Base-by-base conservation (phyloP, 148 eudicot genomes). In the Rhododendron mucronatum region DNA sequence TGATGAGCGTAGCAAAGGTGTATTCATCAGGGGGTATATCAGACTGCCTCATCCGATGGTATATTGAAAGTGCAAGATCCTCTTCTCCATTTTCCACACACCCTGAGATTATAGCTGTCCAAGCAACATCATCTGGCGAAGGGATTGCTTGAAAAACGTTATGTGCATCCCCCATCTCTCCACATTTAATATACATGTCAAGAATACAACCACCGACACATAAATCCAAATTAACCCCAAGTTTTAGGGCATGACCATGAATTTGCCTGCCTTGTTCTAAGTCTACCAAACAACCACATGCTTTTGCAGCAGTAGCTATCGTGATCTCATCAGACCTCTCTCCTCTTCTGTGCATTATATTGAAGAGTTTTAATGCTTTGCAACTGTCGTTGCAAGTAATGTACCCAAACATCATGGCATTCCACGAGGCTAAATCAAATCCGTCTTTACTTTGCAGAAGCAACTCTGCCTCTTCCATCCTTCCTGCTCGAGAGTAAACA, bases 321-420 rank as follows among this genome's bases (percentile, higher is more conserved):
- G 89, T 85, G 76, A 88, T 85, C 86, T 88, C 89, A 85, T 88
- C 89, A 18, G 74, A 67, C 59, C 55, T 83, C 33, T 76, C 51
- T 82, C 89, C 85, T 33, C 65, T 85, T 73, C n/a, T 85, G 50
- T 75, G 83, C 82, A 88, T 88, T 63, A 33, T 14, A 47, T 45
- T 8, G 50, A 88, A 88, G 81, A 88, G 85, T 41, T 85, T 67
- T 23, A 85, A 74, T 82, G 89, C 87, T 67, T 80, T 74, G 47
- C 45, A 16, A 59, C 84, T 85, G 77, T 59, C 35, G 57, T 82
- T 51, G 76, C 87, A 45, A 20, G 30, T 73, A 73, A 88, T 47
- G 75, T 84, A 88, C 57, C 87, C 89, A 88, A 37, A 81, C 84
- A 88, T 85, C 69, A 88, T 30, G 35, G 89, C 85, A 77, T 88